phyloP scores from a whole-genome alignment of 2,329 filamentous ascomycete species.

The Ceratocystiopsis minuta region DNA sequence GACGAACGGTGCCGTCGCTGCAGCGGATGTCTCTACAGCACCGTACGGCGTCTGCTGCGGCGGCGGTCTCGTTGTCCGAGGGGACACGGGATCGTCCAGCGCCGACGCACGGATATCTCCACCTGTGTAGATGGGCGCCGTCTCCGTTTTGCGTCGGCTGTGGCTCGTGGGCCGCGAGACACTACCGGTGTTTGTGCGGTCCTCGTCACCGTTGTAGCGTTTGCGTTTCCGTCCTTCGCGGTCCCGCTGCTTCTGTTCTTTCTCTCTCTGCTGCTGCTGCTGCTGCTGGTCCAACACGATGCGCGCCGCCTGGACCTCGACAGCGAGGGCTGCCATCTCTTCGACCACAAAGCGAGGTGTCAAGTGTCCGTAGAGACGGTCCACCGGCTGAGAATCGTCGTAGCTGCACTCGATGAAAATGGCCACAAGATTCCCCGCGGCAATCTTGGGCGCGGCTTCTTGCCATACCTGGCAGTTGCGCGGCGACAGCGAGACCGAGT shows the following conservation, averaged over 20 bases:
- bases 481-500: conserved; percentile 64
- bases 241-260: conserved; percentile 5
- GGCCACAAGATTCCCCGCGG: conserved; percentile 48
- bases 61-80: conserved; percentile 19
- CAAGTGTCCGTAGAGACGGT: conserved; percentile 73
- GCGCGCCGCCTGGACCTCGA: conserved; percentile 43
- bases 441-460: conserved; percentile 75
- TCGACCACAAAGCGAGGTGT: conserved; percentile 66
- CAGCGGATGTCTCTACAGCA: too few relatives aligned
- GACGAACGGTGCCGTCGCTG: not conserved
- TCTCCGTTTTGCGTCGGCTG: conserved; percentile 6
- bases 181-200: conserved; percentile 6
- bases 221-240: conserved; percentile 44
- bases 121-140: conserved; percentile 9
- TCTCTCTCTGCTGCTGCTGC: not conserved
- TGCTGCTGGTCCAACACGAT: conserved; percentile 10
- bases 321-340: conserved; percentile 56
- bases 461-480: conserved; percentile 73
- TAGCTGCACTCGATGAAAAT: conserved; percentile 96
- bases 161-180: conserved; percentile 2
- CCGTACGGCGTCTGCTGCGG: too few relatives aligned
- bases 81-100: conserved; percentile 28
- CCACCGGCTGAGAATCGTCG: conserved; percentile 59
- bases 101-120: conserved; percentile 5
- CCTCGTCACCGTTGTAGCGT: conserved; percentile 25